Evolutionary conservation across 2,329 filamentous ascomycete species (phyloP), one percentile per base, ranked within the genome.

Genomic region (Juglanconis sp.): DNA sequence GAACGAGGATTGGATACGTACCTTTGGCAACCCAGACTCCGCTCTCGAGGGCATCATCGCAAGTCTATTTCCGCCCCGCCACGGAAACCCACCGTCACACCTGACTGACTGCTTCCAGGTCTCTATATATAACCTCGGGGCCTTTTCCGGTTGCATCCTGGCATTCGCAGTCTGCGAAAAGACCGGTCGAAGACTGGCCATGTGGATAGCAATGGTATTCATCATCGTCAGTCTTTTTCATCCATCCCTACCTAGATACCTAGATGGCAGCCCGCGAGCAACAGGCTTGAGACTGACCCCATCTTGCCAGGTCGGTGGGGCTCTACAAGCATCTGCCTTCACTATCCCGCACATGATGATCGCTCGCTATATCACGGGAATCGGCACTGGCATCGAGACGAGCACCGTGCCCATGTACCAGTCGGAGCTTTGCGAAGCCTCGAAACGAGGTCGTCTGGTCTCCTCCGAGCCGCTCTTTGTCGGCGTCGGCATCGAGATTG

Each of bases 401-500:
- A 70, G 70, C 3, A 76, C 74, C 0, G 71, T 76, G 0, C 73
- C 73, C 0, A 73, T 72, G 68, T 72, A 78, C 58, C 78, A 80
- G 60, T 72, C 75, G 0, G 79, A 81, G 63, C 69, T 80, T 1
- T 78, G 74, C 51, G 72, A 76, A 53, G 72, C 73, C 1, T 69
- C 73, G n/a, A 73, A 73, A 48, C 69, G 79, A 44, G 79, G 77
- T 46, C 72, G 73, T 17, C 70, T 77, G 8, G 75, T 80, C 31
- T 74, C 72, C n/a, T 71, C 69, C n/a, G 75, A 80, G 57, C 61
- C 64, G 1, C 34, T 68, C 1, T 67, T 69, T 13, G 67, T 69
- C 3, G 68, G 68, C 3, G 60, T 69, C 5, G 69, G 69, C 1
- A 68, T 71, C 34, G 65, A 64, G 5, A 63, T 71, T 40, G 67